These are phyloP conservation scores for Botrytis paeoniae DNA, from an alignment of 2,329 filamentous ascomycete genomes.

Conservation along the genomic window DNA sequence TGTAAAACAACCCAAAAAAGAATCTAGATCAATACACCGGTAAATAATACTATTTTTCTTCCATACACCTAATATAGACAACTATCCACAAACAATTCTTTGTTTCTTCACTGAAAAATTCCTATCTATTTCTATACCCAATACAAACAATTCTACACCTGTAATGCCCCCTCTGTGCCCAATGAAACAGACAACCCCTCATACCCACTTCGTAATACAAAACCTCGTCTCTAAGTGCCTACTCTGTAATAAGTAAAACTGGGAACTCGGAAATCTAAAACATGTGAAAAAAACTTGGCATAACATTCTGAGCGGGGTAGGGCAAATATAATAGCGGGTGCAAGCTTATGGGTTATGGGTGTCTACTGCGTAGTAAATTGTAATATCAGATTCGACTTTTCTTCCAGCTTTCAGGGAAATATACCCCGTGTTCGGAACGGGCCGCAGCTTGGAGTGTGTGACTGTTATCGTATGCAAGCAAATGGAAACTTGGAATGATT, in stretches of 20 bases:
- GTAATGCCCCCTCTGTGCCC: neutral
- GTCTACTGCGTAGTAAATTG: too few relatives aligned
- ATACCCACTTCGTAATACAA: neutral
- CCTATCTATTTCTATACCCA: neutral
- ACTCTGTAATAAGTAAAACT: neutral
- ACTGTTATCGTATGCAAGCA: too few relatives aligned
- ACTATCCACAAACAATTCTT: neutral
- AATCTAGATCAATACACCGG: neutral
- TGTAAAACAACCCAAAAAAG: neutral
- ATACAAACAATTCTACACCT: neutral
- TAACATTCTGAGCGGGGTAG: neutral
- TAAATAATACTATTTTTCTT: neutral
- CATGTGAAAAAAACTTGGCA: neutral
- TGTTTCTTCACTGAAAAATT: neutral
- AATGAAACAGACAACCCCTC: neutral
- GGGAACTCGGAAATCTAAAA: neutral
- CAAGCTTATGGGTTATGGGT: neutral
- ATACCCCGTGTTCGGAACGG: neutral
- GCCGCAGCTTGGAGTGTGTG: neutral
- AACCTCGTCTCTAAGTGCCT: neutral
- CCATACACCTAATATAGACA: neutral
- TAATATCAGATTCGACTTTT: neutral
- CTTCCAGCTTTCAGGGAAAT: neutral
- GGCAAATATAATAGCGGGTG: neutral
- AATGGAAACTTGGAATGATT: neutral